These are phyloP conservation scores for Carallia brachiata DNA, from an alignment of 345 rosid genomes.

Conservation along the genomic window DNA sequence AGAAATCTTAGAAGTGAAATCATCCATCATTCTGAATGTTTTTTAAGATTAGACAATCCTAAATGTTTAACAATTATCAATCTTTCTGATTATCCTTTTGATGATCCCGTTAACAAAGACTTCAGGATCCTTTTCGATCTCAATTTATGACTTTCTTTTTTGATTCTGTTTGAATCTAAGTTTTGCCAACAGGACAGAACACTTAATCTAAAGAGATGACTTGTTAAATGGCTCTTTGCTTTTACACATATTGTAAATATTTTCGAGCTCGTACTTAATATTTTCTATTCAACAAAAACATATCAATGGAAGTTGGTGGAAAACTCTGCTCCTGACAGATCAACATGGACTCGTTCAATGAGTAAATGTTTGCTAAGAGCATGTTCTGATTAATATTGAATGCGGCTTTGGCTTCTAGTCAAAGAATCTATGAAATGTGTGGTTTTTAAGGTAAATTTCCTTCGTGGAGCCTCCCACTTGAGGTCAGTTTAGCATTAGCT, in stretches of 20 bases:
- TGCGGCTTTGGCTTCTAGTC: not conserved
- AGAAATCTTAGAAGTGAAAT: not conserved
- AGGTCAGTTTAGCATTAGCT: not conserved
- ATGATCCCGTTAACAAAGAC: not conserved
- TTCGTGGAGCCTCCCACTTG: not conserved
- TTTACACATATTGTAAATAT: not conserved
- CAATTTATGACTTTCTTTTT: not conserved
- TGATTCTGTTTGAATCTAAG: not conserved
- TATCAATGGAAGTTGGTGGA: not conserved
- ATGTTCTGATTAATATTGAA: not conserved
- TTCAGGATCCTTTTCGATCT: not conserved
- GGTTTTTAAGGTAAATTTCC: not conserved
- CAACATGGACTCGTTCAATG: not conserved
- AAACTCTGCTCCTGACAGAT: not conserved
- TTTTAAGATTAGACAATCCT: too few species aligned
- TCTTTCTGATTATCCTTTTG: not conserved
- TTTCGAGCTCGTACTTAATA: not conserved
- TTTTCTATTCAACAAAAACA: not conserved
- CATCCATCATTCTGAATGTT: constrained; percentile 8
- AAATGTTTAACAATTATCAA: too few species aligned
- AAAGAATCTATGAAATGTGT: not conserved
- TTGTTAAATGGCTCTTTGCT: not conserved
- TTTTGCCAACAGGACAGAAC: constrained; percentile 2
- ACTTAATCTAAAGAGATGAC: not conserved
- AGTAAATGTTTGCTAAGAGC: not conserved